Evolutionary conservation across 306 rosid genomes (phyloP), one percentile per base, ranked within the genome.

Genomic region (Psophocarpus tetragonolobus): DNA sequence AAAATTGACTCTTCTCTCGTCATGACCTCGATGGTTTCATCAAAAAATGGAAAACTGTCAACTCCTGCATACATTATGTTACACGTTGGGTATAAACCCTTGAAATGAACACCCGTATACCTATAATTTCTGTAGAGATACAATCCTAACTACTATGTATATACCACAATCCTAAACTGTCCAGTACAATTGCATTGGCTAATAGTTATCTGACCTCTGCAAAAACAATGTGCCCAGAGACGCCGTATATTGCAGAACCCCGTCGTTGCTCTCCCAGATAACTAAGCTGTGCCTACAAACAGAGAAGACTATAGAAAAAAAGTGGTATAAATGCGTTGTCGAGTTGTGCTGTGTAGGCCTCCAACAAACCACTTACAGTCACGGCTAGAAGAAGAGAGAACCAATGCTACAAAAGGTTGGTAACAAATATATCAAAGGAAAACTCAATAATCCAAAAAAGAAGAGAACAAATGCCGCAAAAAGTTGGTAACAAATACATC

Each of bases 251-350:
- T 5, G 47, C 53, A 70, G 79, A 45, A 74, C 76, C 71, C 53
- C 6, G 39, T 36, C 33, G 27, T 12, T 39, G 18, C 79, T 76
- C 69, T 56, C 35, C 70, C 35, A 51, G 78, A 74, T 21, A 72
- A 53, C 36, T 47, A 58, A 79, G 82, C 47, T 35, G 53, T 82
- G 77, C 67, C 88, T 86, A 95, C 86, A 95, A 82, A 84, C 96
- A 91, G 63, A 95, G 96, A 77, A 95, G 99, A 83, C 97, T 91
- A 60, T 86, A 92, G 92, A 95, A 95, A 61, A 92, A 83, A 24
- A 92, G 90, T 21, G 99, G 99, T 76, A 95, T 92, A 83, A 95
- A 95, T 10, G 97, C 97, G 35, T 95, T 95, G 89, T 95, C 99
- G 23, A 95, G 97, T 80, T 95, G 99, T 6, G 97, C 87, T 0